phyloP scores from a whole-genome alignment of 2,329 filamentous ascomycete genomes.

The Bipolaris victoriae region DNA sequence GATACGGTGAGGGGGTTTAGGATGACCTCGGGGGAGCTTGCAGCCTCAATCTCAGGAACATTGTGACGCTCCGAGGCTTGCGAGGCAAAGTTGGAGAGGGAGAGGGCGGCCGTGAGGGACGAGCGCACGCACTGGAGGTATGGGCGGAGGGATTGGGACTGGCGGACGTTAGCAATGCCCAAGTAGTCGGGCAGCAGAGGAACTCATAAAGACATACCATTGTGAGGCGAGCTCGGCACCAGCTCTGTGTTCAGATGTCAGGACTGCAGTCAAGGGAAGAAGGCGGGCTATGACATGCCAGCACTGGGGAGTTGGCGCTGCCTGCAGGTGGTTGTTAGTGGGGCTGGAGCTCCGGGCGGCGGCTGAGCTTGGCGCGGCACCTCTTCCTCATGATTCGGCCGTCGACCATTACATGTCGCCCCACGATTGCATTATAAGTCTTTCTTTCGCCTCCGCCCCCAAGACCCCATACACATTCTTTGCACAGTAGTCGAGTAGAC shows the following conservation, averaged over 20 bases:
- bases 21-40: constrained; percentile 89
- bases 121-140: constrained; percentile 96
- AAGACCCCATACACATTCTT: constrained; percentile 1
- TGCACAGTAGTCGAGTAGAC: constrained; percentile 13
- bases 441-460: constrained; percentile 19
- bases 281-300: constrained; percentile 39
- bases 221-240: constrained; percentile 23
- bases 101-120: constrained; percentile 90
- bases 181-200: background rate
- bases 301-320: constrained; percentile 33
- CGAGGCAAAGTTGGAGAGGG: constrained; percentile 95
- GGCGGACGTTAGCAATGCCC: constrained; percentile 34
- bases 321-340: constrained; percentile 34
- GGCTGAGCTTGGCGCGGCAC: constrained; percentile 23
- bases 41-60: constrained; percentile 95
- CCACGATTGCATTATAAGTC: constrained; percentile 32
- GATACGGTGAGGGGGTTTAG: constrained; percentile 89
- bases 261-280: constrained; percentile 24
- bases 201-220: constrained; percentile 34
- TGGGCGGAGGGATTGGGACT: constrained; percentile 95
- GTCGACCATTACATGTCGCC: constrained; percentile 36
- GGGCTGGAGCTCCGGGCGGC: constrained; percentile 33
- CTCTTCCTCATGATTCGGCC: constrained; percentile 40
- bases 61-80: constrained; percentile 97
- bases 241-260: constrained; percentile 25